Base-by-base conservation (phyloP, 257 asterid genomes). In the Buddleja alternifolia region DNA sequence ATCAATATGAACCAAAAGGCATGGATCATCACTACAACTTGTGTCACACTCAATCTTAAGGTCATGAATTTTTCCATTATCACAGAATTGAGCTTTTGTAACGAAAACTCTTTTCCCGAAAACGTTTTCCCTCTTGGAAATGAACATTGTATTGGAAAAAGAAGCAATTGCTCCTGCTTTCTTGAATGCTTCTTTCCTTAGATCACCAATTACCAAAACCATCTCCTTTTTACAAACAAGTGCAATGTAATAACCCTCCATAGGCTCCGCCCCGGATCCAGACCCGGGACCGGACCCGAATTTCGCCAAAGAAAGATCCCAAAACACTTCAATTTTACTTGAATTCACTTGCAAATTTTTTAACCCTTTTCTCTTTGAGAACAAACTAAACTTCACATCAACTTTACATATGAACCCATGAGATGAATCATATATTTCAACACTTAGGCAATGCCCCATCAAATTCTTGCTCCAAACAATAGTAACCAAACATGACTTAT, bases 321-420 rank as follows among this genome's bases (percentile, higher is more conserved):
- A 93, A 76, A 63, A 79, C 11, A 90, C 76, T 69, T 86, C 89
- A 44, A 93, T 73, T 81, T 80, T 86, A 71, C 79, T 24, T 12
- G 96, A 81, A 77, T 78, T 79, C 11, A 82, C 83, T 32, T 80
- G 78, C 2, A 85, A 62, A 75, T 29, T 62, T 82, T 80, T 93
- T 62, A 92, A 93, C 70, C 98, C 98, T 85, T 82, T 93, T 45
- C 96, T 80, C 83, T 90, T 90, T 4, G 86, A 86, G 85, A 93
- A 93, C 24, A 86, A 29, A 77, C 95, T 86, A 65, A 96, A 92
- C 81, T 84, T 93, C 77, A 93, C 93, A 78, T 93, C 97, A 14
- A 84, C 83, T 80, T 84, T 90, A 70, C 88, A 88, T 16, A 90
- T 81, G 77, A 90, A 90, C 1, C 81, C 88, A 63, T 71, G 85